These are phyloP conservation scores for Pascua guehoae DNA, from an alignment of 1,284 basidiomycete species.

Conservation along the genomic window DNA sequence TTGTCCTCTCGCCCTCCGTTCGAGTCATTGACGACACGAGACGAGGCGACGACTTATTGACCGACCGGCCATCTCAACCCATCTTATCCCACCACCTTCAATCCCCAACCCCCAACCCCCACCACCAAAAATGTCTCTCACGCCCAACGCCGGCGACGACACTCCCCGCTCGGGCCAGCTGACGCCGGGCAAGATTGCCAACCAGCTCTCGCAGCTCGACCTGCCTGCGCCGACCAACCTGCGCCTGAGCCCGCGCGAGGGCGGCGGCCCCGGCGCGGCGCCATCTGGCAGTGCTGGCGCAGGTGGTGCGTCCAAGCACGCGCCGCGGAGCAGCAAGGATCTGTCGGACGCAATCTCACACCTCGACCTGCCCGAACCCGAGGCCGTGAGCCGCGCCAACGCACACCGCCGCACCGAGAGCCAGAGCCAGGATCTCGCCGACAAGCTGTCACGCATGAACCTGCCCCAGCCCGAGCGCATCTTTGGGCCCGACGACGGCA, in stretches of 20 bases:
- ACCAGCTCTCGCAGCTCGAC: conserved; percentile 44
- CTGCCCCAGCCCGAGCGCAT: conserved; percentile 50
- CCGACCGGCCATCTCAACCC: background rate
- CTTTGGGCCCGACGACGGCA: conserved; percentile 41
- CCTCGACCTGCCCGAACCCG: conserved; percentile 46
- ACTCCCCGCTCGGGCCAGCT: conserved; percentile 26
- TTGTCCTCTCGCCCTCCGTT: too few relatives aligned
- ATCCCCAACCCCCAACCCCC: background rate
- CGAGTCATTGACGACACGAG: background rate
- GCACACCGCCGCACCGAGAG: conserved; percentile 39
- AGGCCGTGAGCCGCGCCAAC: conserved; percentile 37
- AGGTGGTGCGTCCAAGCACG: conserved; percentile 7
- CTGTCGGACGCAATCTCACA: conserved; percentile 23
- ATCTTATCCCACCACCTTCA: background rate
- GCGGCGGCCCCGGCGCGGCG: conserved; percentile 12
- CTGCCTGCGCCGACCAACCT: conserved; percentile 44
- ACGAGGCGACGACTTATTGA: background rate
- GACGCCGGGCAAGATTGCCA: conserved; percentile 46
- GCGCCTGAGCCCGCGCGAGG: conserved; percentile 21
- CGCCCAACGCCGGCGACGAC: conserved; percentile 9
- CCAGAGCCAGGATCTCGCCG: conserved; percentile 46
- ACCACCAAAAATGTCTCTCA: conserved; percentile 8
- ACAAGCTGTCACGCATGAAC: conserved; percentile 43
- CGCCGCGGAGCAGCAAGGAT: conserved; percentile 6
- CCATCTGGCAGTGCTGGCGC: conserved; percentile 4